Base-by-base conservation (phyloP, 768 basidiomycete genomes). In the Russula olivacea region DNA sequence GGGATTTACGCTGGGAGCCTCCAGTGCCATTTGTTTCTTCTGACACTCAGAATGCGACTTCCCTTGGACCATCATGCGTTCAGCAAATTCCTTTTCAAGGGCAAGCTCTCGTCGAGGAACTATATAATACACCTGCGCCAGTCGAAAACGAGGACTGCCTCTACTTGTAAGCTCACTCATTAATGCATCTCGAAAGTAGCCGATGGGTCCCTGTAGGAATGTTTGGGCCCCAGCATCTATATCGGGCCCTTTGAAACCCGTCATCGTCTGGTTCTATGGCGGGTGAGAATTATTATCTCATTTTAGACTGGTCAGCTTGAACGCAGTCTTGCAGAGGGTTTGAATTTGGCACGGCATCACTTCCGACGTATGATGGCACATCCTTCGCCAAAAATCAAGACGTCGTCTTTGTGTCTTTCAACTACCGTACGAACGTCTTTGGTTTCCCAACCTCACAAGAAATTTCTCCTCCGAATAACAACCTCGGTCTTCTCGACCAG, bases 261-360 rank as follows among this genome's bases (percentile, higher is more conserved):
- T 64, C 12, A 41, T 64, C 19, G 50, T 64, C 34, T 64, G 63
- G 63, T 23, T 64, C 40, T 64, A 60, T 28, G 63, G 63, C 30
- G 63, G 63, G 63, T 64, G 28, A 49, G 63, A 19, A 41, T 23
- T 2, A 9, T 36, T 25, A 32, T 36, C 21, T 10, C 32, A 8
- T 9, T 45, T 9, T 36, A 45, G 3, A 19, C 17, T 30, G n/a
- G 4, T n/a, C 21, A 21, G 36, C n/a, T 25, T 54, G n/a, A 49
- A 48, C 34, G 1, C n/a, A n/a, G 58, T 49, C 34, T 14, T 54
- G 25, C n/a, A 64, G 63, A 21, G 52, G 19, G 10, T 60, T 55
- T 48, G 23, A 8, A 21, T 30, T 55, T 11, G 63, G 63, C 23
- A 47, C 55, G 7, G 50, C 61, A 30, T 57, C 60, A 8, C 28